Evolutionary conservation across 176 grass and related monocot species (phyloP).

Genomic region (Dendrocalamus sinicus): DNA sequence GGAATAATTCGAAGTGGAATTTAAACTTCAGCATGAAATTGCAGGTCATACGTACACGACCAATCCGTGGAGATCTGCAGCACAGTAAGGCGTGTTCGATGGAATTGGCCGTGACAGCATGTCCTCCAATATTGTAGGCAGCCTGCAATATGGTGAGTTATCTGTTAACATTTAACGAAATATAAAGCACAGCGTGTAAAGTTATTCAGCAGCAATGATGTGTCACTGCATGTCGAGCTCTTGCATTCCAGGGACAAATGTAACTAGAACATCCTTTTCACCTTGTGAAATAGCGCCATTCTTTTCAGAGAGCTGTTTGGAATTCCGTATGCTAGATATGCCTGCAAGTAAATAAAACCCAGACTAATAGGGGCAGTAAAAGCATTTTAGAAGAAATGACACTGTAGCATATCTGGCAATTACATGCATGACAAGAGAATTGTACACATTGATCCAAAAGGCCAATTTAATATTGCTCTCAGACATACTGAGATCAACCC

Average conservation of each 20-base stretch:
- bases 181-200: not conserved
- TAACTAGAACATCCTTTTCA: slow-evolving; percentile 30
- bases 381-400: not conserved
- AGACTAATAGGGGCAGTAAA: slow-evolving; percentile 20
- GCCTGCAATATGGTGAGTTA: slow-evolving; percentile 57
- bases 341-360: slow-evolving; percentile 54
- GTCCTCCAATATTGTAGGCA: slow-evolving; percentile 88
- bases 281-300: slow-evolving; percentile 89
- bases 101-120: slow-evolving; percentile 81
- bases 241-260: slow-evolving; percentile 26
- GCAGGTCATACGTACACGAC: slow-evolving; percentile 72
- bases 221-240: not conserved
- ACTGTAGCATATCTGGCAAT: slow-evolving; percentile 30
- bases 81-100: slow-evolving; percentile 78
- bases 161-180: slow-evolving; percentile 7
- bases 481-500: slow-evolving; percentile 76
- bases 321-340: slow-evolving; percentile 84
- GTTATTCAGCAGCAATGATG: not conserved
- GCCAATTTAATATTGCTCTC: slow-evolving; percentile 70
- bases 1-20: not conserved
- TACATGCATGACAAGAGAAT: slow-evolving; percentile 98
- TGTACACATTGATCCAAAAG: slow-evolving; percentile 99
- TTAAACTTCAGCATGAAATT: slow-evolving; percentile 35
- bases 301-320: slow-evolving; percentile 84
- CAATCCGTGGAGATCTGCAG: slow-evolving; percentile 68